Evolutionary conservation across 352 stramenopile genomes (phyloP).

Genomic region (Pythium scleroteichum): DNA sequence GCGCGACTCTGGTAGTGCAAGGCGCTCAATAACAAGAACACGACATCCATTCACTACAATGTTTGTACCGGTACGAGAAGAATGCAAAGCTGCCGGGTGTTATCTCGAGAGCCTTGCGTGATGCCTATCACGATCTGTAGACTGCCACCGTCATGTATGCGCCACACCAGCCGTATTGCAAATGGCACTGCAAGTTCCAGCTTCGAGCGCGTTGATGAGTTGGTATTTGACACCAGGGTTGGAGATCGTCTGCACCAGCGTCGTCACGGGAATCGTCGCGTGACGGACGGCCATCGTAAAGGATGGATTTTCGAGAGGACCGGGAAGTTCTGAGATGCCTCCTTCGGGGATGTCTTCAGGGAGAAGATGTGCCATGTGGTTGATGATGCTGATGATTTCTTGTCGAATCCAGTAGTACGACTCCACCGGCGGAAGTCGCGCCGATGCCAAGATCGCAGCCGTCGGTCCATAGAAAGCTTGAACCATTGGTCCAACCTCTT

Average conservation of each 20-base stretch:
- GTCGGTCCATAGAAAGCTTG: constrained; percentile 18
- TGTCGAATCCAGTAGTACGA: constrained; percentile 10
- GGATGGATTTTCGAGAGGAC: constrained; percentile 12
- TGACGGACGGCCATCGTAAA: constrained; percentile 15
- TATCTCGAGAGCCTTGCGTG: no score
- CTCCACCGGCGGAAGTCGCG: constrained; percentile 7
- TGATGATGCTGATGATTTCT: constrained; percentile 28
- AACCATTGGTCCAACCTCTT: constrained; percentile 17
- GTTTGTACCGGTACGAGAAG: constrained; percentile 11
- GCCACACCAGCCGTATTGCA: constrained; percentile 18
- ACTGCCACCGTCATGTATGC: constrained; percentile 12
- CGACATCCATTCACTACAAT: no score
- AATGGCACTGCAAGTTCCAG: constrained; percentile 18
- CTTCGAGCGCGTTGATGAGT: constrained; percentile 18
- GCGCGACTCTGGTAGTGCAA: no score
- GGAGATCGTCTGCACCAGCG: constrained; percentile 19
- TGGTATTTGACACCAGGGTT: constrained; percentile 18
- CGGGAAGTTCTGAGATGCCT: constrained; percentile 12
- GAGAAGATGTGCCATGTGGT: constrained; percentile 23
- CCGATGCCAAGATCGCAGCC: constrained; percentile 2
- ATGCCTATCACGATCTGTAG: constrained; percentile 17
- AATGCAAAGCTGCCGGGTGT: constrained; percentile 17
- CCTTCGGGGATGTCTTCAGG: constrained; percentile 1
- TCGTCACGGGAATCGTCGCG: constrained; percentile 19
- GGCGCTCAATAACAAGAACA: no score